Evolutionary conservation across 169 alveolate genomes (phyloP), one percentile per base, ranked within the genome.

Genomic region (Plasmodium malariae): DNA sequence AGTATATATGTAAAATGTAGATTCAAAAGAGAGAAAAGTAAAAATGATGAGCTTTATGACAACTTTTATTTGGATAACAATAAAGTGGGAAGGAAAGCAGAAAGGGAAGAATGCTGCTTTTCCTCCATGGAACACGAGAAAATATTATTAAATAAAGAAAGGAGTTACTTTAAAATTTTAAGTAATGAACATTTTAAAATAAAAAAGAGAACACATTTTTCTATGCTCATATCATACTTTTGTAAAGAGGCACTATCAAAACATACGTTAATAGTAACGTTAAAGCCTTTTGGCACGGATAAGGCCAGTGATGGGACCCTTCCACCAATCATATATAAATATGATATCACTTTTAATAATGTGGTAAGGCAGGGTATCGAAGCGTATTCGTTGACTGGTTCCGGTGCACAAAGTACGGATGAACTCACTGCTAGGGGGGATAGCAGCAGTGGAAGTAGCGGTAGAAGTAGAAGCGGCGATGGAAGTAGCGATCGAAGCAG

Each of bases 101-200:
- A 26, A 30, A 12, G 59, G 51, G 45, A 1, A 1, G 21, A 57
- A 26, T 11, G 28, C 1, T 4, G 21, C 17, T 0, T 7, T 19
- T 11, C n/a, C 0, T n/a, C 30, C 19, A 5, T 37, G 26, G 48
- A 45, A 17, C 34, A 67, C 57, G 72, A 67, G 12, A 24, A 54
- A 34, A n/a, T 83, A 9, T 3, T 83, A 34, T 28, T 83, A 21
- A 65, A 83, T 57, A 65, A 67, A 0, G 63, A 83, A 67, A 49
- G 59, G 17, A 67, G 67, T 19, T 83, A 83, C 28, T 51, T 83
- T 49, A 51, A 67, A 36, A 49, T 83, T 0, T 24, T 83, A 51
- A 83, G 67, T 60, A 83, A 45, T 11, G 91, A 67, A 26, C 48
- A 83, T 21, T 83, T 67, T 83, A 65, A 48, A 32, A 67, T 83